phyloP scores from a whole-genome alignment of 495 filamentous ascomycete species.

The Neurospora sp. region DNA sequence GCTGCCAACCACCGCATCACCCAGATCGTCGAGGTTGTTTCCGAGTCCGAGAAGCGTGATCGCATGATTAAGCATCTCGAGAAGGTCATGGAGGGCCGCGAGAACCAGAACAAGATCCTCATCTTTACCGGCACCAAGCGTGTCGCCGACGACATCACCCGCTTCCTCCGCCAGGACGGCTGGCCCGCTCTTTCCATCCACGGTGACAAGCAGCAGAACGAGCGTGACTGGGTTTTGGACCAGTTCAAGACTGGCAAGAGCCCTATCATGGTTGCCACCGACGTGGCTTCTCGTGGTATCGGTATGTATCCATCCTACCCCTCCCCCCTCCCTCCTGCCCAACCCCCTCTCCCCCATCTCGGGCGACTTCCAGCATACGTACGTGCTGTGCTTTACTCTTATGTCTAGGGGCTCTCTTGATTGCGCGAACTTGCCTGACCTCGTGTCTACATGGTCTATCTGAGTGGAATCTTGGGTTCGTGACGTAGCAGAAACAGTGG shows the following conservation, averaged over 20 bases:
- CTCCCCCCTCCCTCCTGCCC: slow-evolving; percentile 25
- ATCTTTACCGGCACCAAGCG: slow-evolving; percentile 98
- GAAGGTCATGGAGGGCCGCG: slow-evolving; percentile 92
- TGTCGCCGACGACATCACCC: slow-evolving; percentile 95
- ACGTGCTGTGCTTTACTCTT: slow-evolving; percentile 84
- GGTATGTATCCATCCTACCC: slow-evolving; percentile 77
- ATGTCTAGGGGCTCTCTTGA: slow-evolving; percentile 64
- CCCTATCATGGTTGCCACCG: slow-evolving; percentile 95
- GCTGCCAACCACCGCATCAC: slow-evolving; percentile 98
- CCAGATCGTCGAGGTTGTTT: slow-evolving; percentile 91
- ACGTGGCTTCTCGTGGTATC: slow-evolving; percentile 98
- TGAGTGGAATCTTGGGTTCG: slow-evolving; percentile 77
- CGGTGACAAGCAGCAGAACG: slow-evolving; percentile 98
- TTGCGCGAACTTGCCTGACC: slow-evolving; percentile 78
- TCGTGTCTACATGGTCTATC: slow-evolving; percentile 68
- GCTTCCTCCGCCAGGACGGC: slow-evolving; percentile 96
- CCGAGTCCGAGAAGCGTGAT: slow-evolving; percentile 95
- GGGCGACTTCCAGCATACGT: slow-evolving; percentile 59
- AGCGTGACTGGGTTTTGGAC: slow-evolving; percentile 98
- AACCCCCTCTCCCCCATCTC: slow-evolving; percentile 30
- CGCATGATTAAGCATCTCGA: slow-evolving; percentile 96
- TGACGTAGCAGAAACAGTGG: slow-evolving; percentile 49
- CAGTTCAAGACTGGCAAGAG: slow-evolving; percentile 97
- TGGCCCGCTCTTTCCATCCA: slow-evolving; percentile 99
- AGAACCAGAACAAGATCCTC: slow-evolving; percentile 67